Base-by-base conservation (phyloP, 345 rosid species). In the Trapa incisa region DNA sequence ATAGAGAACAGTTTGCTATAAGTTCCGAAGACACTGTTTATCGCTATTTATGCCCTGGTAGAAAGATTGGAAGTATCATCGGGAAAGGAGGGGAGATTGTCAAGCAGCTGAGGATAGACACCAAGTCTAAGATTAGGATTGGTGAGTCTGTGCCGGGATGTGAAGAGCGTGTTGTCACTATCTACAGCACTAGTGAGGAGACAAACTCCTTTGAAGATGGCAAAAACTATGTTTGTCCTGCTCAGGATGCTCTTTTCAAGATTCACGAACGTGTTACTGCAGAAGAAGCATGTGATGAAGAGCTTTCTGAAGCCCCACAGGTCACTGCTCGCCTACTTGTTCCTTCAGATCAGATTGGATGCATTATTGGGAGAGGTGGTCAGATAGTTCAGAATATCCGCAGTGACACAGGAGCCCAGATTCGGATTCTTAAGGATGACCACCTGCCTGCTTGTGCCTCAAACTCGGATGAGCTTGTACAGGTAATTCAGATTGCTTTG, bases 331-430 rank as follows among this genome's bases (percentile, higher is more conserved):
- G 81, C 74, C 86, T 94, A 66, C 96, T 94, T 71, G 99, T 94
- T 48, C 88, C 96, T 29, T 94, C 99, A 9, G 97, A 91, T 83
- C 99, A 94, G 91, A 91, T 94, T 72, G 99, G 99, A 58, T 94
- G 93, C 75, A 74, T 94, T 69, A 89, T 91, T 64, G 97, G 99
- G 36, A 91, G 86, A 84, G 99, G 96, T 67, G 99, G 99, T 29
- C 89, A 89, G 71, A 86, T 91, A 60, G 93, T 95, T 67, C 93
- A 89, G 74, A 86, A 79, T 67, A 87, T 95, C 61, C 87, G 97
- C 35, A 81, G 82, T 42, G 99, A 95, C 29, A 89, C 92, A 4
- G 96, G 99, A 72, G 91, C 96, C 65, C 95, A 89, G 61, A 89
- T 95, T 74, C 93, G 96, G 14, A 89, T 95, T 68, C 83, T 89